These are phyloP conservation scores for Leccinum uliginosum DNA, from an alignment of 768 basidiomycete species.

Conservation along the genomic window DNA sequence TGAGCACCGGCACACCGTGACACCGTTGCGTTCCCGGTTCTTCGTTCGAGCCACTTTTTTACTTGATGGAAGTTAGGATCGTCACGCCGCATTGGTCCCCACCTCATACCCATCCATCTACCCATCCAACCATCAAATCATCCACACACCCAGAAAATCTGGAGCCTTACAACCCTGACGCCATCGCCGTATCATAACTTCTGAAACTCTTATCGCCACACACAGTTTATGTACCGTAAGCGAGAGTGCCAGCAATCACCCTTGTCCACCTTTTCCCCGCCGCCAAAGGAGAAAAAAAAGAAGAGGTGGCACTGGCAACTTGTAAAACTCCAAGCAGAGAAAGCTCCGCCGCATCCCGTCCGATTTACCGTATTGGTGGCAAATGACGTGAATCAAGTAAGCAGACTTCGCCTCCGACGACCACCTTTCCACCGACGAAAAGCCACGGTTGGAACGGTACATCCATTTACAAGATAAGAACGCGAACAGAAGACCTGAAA, in stretches of 20 bases:
- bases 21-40: too few species aligned
- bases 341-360: too few species aligned
- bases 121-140: neutral
- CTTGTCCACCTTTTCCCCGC: neutral
- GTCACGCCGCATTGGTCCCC: neutral
- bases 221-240: too few species aligned
- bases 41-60: neutral
- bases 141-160: neutral
- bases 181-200: neutral
- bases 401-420: neutral
- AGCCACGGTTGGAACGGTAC: neutral
- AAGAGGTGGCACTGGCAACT: neutral
- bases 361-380: too few species aligned
- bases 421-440: neutral
- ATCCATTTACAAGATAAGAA: neutral
- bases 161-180: neutral
- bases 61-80: neutral
- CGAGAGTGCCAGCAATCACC: too few species aligned
- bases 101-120: neutral
- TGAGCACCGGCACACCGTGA: too few species aligned
- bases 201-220: too few species aligned
- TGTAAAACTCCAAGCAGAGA: neutral
- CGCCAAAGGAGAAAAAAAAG: neutral
- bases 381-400: too few species aligned
- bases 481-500: neutral